Conservation (phyloP, 1,284 basidiomycete genomes). For the Gomphus bonarii region DNA sequence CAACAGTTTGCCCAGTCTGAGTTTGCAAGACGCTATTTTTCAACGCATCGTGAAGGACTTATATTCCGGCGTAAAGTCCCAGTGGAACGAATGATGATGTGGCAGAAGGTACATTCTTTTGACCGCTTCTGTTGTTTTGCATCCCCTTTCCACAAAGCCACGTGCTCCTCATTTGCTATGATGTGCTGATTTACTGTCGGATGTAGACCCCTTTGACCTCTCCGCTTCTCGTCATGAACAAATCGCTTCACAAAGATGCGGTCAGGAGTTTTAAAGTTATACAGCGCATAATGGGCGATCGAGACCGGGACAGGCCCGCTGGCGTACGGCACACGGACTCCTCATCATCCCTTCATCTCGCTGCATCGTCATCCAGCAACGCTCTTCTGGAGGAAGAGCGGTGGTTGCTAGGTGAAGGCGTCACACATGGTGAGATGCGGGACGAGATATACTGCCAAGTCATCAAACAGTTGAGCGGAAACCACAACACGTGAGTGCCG, state of each 20-base stretch:
- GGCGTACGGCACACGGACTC: conserved; percentile 20
- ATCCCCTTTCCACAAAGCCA: background rate
- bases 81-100: conserved; percentile 76
- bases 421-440: conserved; percentile 69
- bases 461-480: conserved; percentile 81
- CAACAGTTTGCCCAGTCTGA: conserved; percentile 76
- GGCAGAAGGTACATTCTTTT: conserved; percentile 59
- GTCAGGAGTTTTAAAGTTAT: conserved; percentile 81
- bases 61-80: conserved; percentile 74
- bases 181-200: conserved; percentile 1
- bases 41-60: conserved; percentile 77
- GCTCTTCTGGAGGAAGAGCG: conserved; percentile 73
- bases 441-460: conserved; percentile 90
- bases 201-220: conserved; percentile 50
- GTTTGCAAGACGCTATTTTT: conserved; percentile 80
- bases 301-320: conserved; percentile 50
- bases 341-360: conserved; percentile 34
- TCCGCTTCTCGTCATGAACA: conserved; percentile 64
- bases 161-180: background rate
- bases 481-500: conserved; percentile 59
- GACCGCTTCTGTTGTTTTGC: background rate
- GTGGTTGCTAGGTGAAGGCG: conserved; percentile 73
- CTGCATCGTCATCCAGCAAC: conserved; percentile 17
- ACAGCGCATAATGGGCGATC: conserved; percentile 86
- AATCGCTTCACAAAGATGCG: conserved; percentile 61